Conservation (phyloP, 2,329 filamentous ascomycete species). For the Gaeumannomyces tritici region DNA sequence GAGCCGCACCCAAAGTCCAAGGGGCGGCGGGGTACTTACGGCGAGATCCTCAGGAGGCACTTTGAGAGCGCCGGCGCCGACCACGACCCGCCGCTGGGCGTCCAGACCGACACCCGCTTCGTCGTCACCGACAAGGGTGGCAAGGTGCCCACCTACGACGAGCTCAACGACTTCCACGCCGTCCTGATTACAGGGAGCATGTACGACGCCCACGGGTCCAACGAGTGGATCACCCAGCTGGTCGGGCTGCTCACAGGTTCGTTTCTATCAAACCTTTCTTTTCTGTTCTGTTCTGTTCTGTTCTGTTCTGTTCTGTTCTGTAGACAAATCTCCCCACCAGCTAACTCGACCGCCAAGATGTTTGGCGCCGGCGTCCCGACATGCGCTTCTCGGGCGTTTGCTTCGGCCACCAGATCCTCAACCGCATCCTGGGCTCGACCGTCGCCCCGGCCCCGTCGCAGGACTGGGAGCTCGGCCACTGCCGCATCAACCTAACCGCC, state of each 20-base stretch:
- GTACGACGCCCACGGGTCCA: slow-evolving; percentile 62
- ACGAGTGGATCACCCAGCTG: slow-evolving; percentile 67
- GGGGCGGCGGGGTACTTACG: slow-evolving; percentile 39
- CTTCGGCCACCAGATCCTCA: slow-evolving; percentile 82
- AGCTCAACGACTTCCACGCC: slow-evolving; percentile 63
- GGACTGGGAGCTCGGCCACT: slow-evolving; percentile 65
- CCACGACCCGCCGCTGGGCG: slow-evolving; percentile 42
- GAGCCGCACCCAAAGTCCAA: slow-evolving; percentile 41
- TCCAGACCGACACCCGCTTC: slow-evolving; percentile 45
- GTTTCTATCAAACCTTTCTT: neutral
- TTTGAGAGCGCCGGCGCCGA: slow-evolving; percentile 39
- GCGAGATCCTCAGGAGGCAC: slow-evolving; percentile 40
- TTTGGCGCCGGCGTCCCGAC: slow-evolving; percentile 42
- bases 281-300: no score
- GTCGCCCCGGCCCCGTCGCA: slow-evolving; percentile 56
- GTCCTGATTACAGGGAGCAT: slow-evolving; percentile 72
- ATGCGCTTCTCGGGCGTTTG: slow-evolving; percentile 70
- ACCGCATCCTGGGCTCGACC: slow-evolving; percentile 56
- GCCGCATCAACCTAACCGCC: slow-evolving; percentile 51
- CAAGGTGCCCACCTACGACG: slow-evolving; percentile 32
- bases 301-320: no score
- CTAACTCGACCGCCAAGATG: slow-evolving; percentile 17
- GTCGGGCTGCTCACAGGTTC: slow-evolving; percentile 40
- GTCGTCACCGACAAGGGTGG: slow-evolving; percentile 40
- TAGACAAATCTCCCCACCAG: slow-evolving; percentile 17